phyloP scores from a whole-genome alignment of 2,329 filamentous ascomycete species.

The Coniochaeta prunicola region DNA sequence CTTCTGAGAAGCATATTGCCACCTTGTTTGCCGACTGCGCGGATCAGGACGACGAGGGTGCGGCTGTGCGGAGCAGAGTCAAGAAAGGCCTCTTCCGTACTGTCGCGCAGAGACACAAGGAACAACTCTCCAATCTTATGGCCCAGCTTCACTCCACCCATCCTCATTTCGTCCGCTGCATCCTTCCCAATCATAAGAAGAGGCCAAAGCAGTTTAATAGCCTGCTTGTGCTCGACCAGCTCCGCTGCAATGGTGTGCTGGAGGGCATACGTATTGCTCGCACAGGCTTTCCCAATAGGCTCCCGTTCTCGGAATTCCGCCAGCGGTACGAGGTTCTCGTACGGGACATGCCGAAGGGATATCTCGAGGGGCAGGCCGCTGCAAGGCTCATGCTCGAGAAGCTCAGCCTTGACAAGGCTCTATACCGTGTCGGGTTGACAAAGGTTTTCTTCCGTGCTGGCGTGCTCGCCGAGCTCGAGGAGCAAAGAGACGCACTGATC shows the following conservation, averaged over 20 bases:
- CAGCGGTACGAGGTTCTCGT: constrained; percentile 95
- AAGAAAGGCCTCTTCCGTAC: constrained; percentile 98
- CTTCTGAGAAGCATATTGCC: constrained; percentile 76
- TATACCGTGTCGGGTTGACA: constrained; percentile 89
- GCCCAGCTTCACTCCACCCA: constrained; percentile 89
- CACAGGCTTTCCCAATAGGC: constrained; percentile 91
- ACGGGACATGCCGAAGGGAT: constrained; percentile 77
- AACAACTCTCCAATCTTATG: constrained; percentile 97
- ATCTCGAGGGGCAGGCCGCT: constrained; percentile 82
- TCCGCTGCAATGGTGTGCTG: constrained; percentile 98
- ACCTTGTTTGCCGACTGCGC: constrained; percentile 82
- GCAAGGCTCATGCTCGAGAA: constrained; percentile 84
- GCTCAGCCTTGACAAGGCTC: constrained; percentile 72
- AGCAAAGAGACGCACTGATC: constrained; percentile 87
- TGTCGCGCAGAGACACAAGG: constrained; percentile 93
- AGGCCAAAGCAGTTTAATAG: constrained; percentile 87
- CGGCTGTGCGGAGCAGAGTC: constrained; percentile 67
- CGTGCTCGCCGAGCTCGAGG: constrained; percentile 92
- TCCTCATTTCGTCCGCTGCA: constrained; percentile 96
- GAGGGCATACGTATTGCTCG: constrained; percentile 96
- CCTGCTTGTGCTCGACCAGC: constrained; percentile 87
- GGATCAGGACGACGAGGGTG: constrained; percentile 67
- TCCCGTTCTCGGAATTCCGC: constrained; percentile 89
- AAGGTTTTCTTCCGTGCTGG: constrained; percentile 98
- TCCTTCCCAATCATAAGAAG: constrained; percentile 97